Conservation (phyloP, 2,329 filamentous ascomycete species). For the Pestalotiopsis sp. region DNA sequence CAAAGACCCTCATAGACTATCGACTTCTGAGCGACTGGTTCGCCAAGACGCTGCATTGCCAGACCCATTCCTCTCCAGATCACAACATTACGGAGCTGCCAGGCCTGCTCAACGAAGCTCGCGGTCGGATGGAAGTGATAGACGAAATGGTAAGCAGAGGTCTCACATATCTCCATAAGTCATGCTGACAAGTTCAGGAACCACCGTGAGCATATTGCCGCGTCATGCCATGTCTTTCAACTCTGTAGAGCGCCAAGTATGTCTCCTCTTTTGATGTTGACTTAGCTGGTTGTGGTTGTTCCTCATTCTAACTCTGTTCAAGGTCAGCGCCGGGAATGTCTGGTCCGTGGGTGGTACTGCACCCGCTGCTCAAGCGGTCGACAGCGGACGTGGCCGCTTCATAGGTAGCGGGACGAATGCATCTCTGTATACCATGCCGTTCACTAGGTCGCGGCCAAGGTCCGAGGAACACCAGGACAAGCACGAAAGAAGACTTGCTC, state of each 20-base stretch:
- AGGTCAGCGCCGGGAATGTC: conserved; percentile 67
- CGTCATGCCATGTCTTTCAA: conserved; percentile 17
- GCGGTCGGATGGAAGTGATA: conserved; percentile 30
- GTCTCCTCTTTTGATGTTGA: not conserved
- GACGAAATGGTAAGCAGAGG: conserved; percentile 24
- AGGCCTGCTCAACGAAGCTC: conserved; percentile 24
- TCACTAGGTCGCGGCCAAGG: conserved; percentile 41
- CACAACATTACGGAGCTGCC: conserved; percentile 29
- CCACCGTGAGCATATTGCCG: not conserved
- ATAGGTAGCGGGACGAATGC: conserved; percentile 75
- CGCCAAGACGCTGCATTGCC: conserved; percentile 42
- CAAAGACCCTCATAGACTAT: conserved; percentile 45
- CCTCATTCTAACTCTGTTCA: not conserved
- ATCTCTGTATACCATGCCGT: conserved; percentile 61
- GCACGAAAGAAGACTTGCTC: conserved; percentile 75
- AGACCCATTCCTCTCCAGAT: conserved; percentile 46
- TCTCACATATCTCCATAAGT: not conserved
- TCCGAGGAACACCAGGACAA: conserved; percentile 65
- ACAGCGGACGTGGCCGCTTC: conserved; percentile 65
- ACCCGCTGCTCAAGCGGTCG: conserved; percentile 55
- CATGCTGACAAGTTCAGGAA: not conserved
- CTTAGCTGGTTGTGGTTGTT: not conserved
- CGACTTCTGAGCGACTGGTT: conserved; percentile 44
- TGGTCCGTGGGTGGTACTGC: conserved; percentile 78
- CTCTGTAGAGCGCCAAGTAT: conserved; percentile 40